phyloP scores from a whole-genome alignment of 768 basidiomycete species.

The Panus rudis region DNA sequence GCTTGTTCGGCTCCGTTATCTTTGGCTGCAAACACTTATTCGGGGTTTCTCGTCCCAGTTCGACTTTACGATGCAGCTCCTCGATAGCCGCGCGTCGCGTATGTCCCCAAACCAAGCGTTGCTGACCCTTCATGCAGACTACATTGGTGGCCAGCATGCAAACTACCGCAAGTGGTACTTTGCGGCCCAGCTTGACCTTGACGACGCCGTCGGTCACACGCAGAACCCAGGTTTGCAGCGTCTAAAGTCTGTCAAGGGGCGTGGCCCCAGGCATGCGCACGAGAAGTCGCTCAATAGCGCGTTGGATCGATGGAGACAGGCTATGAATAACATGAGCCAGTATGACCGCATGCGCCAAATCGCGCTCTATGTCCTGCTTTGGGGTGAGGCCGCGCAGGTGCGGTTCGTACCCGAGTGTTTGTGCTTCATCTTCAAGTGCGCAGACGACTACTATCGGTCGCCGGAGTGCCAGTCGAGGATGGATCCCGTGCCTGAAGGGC shows the following conservation, averaged over 20 bases:
- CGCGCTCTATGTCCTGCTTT: slow-evolving; percentile 89
- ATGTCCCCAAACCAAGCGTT: slow-evolving; percentile 97
- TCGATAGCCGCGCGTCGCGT: slow-evolving; percentile 93
- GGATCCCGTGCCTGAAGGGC: slow-evolving; percentile 89
- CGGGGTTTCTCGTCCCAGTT: slow-evolving; percentile 42
- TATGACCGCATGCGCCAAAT: slow-evolving; percentile 97
- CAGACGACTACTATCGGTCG: slow-evolving; percentile 98
- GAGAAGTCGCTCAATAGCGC: slow-evolving; percentile 74
- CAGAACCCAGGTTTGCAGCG: slow-evolving; percentile 89
- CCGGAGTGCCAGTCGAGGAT: slow-evolving; percentile 94
- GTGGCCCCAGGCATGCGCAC: slow-evolving; percentile 47
- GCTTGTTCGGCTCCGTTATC: slow-evolving; percentile 8
- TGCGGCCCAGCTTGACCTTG: slow-evolving; percentile 95
- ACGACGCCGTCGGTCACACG: slow-evolving; percentile 88
- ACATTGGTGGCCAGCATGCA: slow-evolving; percentile 96
- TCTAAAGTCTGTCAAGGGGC: slow-evolving; percentile 59
- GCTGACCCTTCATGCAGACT: slow-evolving; percentile 94
- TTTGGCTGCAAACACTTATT: neutral
- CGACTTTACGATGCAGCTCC: slow-evolving; percentile 95
- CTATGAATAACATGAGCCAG: slow-evolving; percentile 98
- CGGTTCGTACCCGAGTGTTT: slow-evolving; percentile 94
- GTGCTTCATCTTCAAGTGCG: slow-evolving; percentile 99
- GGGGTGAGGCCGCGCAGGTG: slow-evolving; percentile 98
- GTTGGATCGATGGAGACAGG: slow-evolving; percentile 89
- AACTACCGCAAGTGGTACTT: slow-evolving; percentile 99